These are phyloP conservation scores for Vitis cinerea DNA, from an alignment of 164 flowering plant species.

Conservation along the genomic window DNA sequence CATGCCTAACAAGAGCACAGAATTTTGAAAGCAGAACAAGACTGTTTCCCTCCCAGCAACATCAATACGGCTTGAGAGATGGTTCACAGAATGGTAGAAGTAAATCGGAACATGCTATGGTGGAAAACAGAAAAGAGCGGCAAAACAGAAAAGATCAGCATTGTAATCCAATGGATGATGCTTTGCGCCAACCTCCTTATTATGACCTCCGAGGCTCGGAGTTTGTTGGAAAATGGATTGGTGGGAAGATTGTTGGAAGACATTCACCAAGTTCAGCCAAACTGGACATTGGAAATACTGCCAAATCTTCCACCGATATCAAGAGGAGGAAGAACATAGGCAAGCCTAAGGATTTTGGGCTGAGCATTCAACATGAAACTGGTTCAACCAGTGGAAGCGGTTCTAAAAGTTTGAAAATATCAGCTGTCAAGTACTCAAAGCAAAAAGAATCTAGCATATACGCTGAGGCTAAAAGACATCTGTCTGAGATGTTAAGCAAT, in stretches of 20 bases:
- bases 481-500: conserved; percentile 8
- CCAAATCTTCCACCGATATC: neutral
- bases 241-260: neutral
- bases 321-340: neutral
- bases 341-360: neutral
- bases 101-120: conserved; percentile 20
- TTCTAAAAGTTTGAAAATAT: conserved; percentile 6
- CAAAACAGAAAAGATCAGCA: conserved; percentile 9
- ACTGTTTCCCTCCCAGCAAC: conserved; percentile 1
- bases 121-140: conserved; percentile 11
- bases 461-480: conserved; percentile 4
- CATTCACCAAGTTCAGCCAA: neutral
- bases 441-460: conserved; percentile 1
- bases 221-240: conserved; percentile 1
- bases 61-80: conserved; percentile 1
- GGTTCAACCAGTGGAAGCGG: conserved; percentile 18
- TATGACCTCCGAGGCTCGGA: neutral
- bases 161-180: neutral
- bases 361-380: conserved; percentile 14
- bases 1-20: conserved; percentile 3
- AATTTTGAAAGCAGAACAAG: neutral
- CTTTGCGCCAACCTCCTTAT: neutral
- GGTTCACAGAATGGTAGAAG: conserved; percentile 8
- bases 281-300: neutral
- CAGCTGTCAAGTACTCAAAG: conserved; percentile 1